These are phyloP conservation scores for Aspergillus affinis DNA, from an alignment of 495 filamentous ascomycete genomes.

Conservation along the genomic window DNA sequence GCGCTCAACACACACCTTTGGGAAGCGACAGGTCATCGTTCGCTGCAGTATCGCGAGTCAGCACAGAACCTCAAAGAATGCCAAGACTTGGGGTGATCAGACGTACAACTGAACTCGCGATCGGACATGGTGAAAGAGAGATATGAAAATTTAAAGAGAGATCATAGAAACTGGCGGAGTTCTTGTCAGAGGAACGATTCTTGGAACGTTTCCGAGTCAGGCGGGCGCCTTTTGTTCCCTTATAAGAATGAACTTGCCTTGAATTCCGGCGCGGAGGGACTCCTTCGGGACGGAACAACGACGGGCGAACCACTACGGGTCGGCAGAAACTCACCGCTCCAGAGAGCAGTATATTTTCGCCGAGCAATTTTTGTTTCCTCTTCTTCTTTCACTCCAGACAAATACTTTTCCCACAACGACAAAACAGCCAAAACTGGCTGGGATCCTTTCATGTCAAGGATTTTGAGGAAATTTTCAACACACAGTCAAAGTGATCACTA, in stretches of 20 bases:
- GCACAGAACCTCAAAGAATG: constrained; percentile 19
- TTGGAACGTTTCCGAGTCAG: not conserved
- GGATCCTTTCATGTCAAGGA: constrained; percentile 9
- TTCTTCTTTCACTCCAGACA: constrained; percentile 23
- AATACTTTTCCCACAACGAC: constrained; percentile 20
- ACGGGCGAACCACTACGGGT: not conserved
- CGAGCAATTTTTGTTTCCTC: constrained; percentile 27
- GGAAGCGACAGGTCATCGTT: constrained; percentile 93
- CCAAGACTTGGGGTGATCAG: constrained; percentile 16
- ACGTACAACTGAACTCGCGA: constrained; percentile 79
- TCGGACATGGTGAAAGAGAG: constrained; percentile 70
- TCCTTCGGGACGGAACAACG: constrained; percentile 28
- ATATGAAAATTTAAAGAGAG: not conserved
- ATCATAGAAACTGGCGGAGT: not conserved
- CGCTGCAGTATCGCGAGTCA: constrained; percentile 45
- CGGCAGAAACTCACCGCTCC: constrained; percentile 33
- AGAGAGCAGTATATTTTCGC: constrained; percentile 27
- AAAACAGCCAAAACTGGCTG: constrained; percentile 8
- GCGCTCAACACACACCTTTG: constrained; percentile 62
- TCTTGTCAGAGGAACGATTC: not conserved
- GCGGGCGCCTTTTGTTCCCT: not conserved
- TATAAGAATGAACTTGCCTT: constrained; percentile 1
- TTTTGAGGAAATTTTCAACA: not conserved
- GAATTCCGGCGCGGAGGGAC: constrained; percentile 20
- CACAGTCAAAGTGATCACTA: constrained; percentile 20